Base-by-base conservation (phyloP, 2,329 filamentous ascomycete species). In the Alternaria postmessia region DNA sequence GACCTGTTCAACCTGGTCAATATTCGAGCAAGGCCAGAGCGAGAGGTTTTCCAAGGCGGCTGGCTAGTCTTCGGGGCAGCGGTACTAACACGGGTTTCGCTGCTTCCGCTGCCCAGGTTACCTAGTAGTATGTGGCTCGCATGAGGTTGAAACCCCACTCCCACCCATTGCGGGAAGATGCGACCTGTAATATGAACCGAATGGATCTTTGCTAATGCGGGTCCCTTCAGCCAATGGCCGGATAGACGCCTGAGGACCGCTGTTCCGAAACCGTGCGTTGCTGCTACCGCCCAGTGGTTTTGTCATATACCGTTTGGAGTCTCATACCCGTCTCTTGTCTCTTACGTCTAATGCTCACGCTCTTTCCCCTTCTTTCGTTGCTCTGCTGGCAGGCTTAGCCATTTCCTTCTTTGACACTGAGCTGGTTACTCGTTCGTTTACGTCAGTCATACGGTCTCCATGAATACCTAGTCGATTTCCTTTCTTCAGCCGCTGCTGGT, bases 381-480 rank as follows among this genome's bases (percentile, higher is more conserved):
- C 67, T 73, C 74, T 77, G 74, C 76, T 78, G 76, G 75, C 76
- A 77, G 76, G 75, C 76, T 78, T 71, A 75, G 73, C 70, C 70
- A 74, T 61, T 53, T 71, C 64, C 57, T 66, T 64, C 61, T 73
- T 68, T 74, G 72, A 71, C 68, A 69, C 68, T 73, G 75, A 73
- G 72, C 74, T 73, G 72, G 71, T 74, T 70, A 63, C 67, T 64
- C 60, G 71, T 66, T 70, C 72, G 70, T 76, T 76, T 73, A 59
- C 69, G 63, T 70, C 69, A 67, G 65, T 71, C 67, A 62, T 65
- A 64, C 65, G 67, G 74, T 66, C 70, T 77, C 74, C 73, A 78
- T 78, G 76, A 75, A 67, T 77, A 73, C 69, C 65, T 77, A 73
- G 69, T 68, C 66, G 67, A 65, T 68, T 59, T 63, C 61, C 62